Base-by-base conservation (phyloP, 2,329 filamentous ascomycete genomes). In the Diaporthe humulicola region DNA sequence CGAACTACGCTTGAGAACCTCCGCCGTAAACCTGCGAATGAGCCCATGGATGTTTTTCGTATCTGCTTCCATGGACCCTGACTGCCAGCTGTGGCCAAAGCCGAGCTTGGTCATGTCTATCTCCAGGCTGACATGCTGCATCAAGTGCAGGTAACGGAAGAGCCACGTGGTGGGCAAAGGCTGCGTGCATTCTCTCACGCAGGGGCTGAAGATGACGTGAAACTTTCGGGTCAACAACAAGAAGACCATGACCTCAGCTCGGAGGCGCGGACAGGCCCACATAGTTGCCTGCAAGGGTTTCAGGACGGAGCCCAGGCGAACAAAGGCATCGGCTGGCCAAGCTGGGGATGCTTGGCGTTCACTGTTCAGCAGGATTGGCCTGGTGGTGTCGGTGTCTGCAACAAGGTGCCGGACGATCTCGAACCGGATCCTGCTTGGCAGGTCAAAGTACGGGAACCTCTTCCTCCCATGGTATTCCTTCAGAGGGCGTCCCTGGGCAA, bases 171-270 rank as follows among this genome's bases (percentile, higher is more conserved):
- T 83, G 1, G 82, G 83, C 0, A 85, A 79, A 0, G 84, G 84
- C 45, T 81, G 83, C 1, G 83, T 76, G 8, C 73, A 72, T 0
- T 77, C 76, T 1, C 79, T 80, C 4, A 84, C 81, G 58, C 82
- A 85, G 0, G 85, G 85, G 0, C 84, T 84, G 25, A 83, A 81
- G 1, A 83, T 81, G 30, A 83, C 79, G 72, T 87, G 86, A 33
- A 87, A 85, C 14, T 77, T 79, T 25, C 81, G 78, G 3, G 77
- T 77, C 30, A 81, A 79, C 9, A 87, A 81, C 3, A 87, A 77
- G 0, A 82, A 72, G 2, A 84, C 75, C 40, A 87, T 77, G 0
- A 86, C 33, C 50, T 86, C 84, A 6, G 83, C 81, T 9, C 83
- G 81, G 73, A 87, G 81, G 6, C 75, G 80, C 30, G 82, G 83